phyloP scores from a whole-genome alignment of 352 stramenopile genomes.

The Globisporangium paddicum region DNA sequence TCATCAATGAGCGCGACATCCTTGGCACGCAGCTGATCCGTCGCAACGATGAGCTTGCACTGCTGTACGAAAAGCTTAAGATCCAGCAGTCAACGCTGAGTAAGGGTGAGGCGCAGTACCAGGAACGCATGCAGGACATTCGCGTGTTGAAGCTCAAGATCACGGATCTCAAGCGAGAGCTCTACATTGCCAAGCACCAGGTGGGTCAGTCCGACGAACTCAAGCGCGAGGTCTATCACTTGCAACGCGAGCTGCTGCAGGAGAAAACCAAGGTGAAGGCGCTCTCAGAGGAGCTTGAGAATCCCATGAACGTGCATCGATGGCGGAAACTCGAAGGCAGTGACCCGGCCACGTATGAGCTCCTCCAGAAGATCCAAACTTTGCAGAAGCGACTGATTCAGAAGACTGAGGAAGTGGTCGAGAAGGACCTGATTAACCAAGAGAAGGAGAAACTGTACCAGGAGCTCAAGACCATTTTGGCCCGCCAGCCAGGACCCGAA shows the following conservation, averaged over 20 bases:
- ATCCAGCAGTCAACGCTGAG: slow-evolving; percentile 93
- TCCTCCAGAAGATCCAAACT: slow-evolving; percentile 97
- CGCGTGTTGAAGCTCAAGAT: slow-evolving; percentile 95
- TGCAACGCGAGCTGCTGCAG: slow-evolving; percentile 91
- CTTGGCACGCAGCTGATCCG: slow-evolving; percentile 95
- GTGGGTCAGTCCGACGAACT: slow-evolving; percentile 84
- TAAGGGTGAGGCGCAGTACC: slow-evolving; percentile 93
- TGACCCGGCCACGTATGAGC: slow-evolving; percentile 93
- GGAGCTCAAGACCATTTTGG: slow-evolving; percentile 93
- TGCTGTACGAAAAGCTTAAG: slow-evolving; percentile 97
- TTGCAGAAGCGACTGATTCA: slow-evolving; percentile 93
- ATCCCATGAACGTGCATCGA: slow-evolving; percentile 97
- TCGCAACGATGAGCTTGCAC: slow-evolving; percentile 95
- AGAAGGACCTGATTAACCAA: slow-evolving; percentile 94
- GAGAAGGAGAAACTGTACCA: slow-evolving; percentile 95
- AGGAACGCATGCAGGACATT: slow-evolving; percentile 92
- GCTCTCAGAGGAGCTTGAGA: slow-evolving; percentile 94
- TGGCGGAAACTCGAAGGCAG: slow-evolving; percentile 97
- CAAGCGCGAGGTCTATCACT: slow-evolving; percentile 85
- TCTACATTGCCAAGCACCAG: slow-evolving; percentile 89
- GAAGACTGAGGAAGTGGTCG: slow-evolving; percentile 94
- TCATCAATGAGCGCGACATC: slow-evolving; percentile 97
- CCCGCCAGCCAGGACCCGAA: slow-evolving; percentile 91
- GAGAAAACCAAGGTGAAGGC: slow-evolving; percentile 97
- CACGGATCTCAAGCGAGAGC: slow-evolving; percentile 89